These are phyloP conservation scores for Komagataella pseudopastoris DNA, from an alignment of 805 yeast species.

Conservation along the genomic window DNA sequence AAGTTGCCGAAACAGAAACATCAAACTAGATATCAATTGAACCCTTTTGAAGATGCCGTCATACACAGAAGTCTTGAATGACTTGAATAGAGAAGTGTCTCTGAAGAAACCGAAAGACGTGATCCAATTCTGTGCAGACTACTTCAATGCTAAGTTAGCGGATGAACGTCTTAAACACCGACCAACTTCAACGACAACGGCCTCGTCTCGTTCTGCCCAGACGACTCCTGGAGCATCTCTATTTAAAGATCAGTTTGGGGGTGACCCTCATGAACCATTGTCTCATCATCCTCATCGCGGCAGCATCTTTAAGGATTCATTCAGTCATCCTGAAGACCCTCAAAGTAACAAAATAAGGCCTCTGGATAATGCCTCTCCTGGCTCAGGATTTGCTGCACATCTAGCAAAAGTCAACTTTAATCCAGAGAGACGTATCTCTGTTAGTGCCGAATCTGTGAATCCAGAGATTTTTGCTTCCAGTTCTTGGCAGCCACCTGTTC, in stretches of 20 bases:
- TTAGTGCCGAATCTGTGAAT: conserved; percentile 77
- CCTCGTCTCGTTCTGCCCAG: conserved; percentile 32
- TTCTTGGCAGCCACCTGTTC: conserved; percentile 63
- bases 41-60: not conserved
- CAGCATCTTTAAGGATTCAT: not conserved
- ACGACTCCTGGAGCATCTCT: conserved; percentile 33
- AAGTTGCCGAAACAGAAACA: not conserved
- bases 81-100: conserved; percentile 44
- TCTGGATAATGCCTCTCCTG: conserved; percentile 10
- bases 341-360: conserved; percentile 7
- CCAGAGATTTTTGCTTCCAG: conserved; percentile 57
- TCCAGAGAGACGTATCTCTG: conserved; percentile 79
- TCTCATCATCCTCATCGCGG: conserved; percentile 10
- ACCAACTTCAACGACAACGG: conserved; percentile 25
- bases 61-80: conserved; percentile 14
- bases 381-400: conserved; percentile 12
- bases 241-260: conserved; percentile 45
- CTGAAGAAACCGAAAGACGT: conserved; percentile 50
- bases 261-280: conserved; percentile 22
- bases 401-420: conserved; percentile 37
- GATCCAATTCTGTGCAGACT: conserved; percentile 64
- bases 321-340: conserved; percentile 7
- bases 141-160: conserved; percentile 49
- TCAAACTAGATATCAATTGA: not conserved
- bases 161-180: conserved; percentile 27